Conservation (phyloP, 805 yeast species). For the Zygoascus flipseniorum region DNA sequence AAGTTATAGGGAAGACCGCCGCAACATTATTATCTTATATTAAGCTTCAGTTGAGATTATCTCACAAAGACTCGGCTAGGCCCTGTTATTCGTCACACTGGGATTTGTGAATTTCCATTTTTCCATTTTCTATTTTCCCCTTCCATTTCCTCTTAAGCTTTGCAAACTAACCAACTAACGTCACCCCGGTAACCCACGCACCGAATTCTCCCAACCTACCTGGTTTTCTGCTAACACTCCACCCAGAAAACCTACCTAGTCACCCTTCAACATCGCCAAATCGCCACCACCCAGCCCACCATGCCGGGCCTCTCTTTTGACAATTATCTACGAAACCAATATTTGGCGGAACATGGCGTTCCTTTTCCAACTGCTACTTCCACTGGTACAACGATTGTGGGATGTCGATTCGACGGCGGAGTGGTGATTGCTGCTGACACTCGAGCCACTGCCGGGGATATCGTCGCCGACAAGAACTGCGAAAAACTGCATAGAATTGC, state of each 20-base stretch:
- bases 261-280: neutral
- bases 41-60: too few species aligned
- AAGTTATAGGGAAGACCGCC: too few species aligned
- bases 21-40: too few species aligned
- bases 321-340: conserved; percentile 82
- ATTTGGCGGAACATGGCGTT: conserved; percentile 61
- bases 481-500: conserved; percentile 86
- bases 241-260: too few species aligned
- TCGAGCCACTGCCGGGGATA: conserved; percentile 92
- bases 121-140: neutral
- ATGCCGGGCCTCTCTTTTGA: conserved; percentile 94
- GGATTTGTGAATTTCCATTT: neutral
- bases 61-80: too few species aligned
- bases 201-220: neutral
- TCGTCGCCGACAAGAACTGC: conserved; percentile 97
- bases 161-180: too few species aligned
- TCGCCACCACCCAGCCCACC: conserved; percentile 9
- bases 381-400: conserved; percentile 99
- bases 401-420: conserved; percentile 86
- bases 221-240: neutral
- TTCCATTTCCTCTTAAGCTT: neutral
- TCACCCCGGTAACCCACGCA: too few species aligned
- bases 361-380: conserved; percentile 85
- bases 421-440: conserved; percentile 98
- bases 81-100: too few species aligned